Base-by-base conservation (phyloP, 2,329 filamentous ascomycete genomes). In the Fusarium sp. region DNA sequence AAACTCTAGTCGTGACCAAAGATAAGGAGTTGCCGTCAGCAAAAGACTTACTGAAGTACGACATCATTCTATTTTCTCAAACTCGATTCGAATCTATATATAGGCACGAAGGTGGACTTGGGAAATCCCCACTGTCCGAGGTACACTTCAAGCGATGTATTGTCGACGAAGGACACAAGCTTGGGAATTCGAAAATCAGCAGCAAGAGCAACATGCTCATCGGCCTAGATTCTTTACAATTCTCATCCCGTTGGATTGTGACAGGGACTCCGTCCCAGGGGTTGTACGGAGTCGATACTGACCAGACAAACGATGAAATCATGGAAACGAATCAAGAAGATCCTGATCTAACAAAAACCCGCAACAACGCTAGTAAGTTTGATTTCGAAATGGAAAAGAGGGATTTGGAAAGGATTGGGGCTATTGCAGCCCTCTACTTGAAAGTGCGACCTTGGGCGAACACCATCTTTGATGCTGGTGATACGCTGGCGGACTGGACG, bases 181-280 rank as follows among this genome's bases (percentile, higher is more conserved):
- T 97, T 61, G 93, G 93, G 0, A 91, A 92, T 38, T 87, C 87
- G 1, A 85, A 80, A 4, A 78, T 80, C 7, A 82, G 82, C 11
- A 83, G 82, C 52, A 88, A 84, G 70, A 93, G 89, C 44, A 83
- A 86, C 40, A 73, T 89, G 7, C 80, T 88, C 21, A 75, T 81
- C 4, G 82, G 84, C 3, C 77, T 90, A 2, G 84, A 89, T 19
- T 76, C 77, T 14, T 77, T 91, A n/a, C 80, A 85, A 13, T 81
- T 94, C 17, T 90, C 94, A 46, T 88, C 93, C 19, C 88, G 92
- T 11, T 98, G 95, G 95, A 89, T 97, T 6, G 91, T 97, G 1
- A 97, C 93, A 1, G 95, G 95, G 57, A 98, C 95, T 0, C 95
- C 95, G 4, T 94, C 94, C 1, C 91, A 90, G 65, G 93, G 94